A percentile compares a stretch with the other conserved stretches of the same genome.
Conservation (phyloP, 2,329 filamentous ascomycete genomes). For the Clonostachys byssicola region DNA sequence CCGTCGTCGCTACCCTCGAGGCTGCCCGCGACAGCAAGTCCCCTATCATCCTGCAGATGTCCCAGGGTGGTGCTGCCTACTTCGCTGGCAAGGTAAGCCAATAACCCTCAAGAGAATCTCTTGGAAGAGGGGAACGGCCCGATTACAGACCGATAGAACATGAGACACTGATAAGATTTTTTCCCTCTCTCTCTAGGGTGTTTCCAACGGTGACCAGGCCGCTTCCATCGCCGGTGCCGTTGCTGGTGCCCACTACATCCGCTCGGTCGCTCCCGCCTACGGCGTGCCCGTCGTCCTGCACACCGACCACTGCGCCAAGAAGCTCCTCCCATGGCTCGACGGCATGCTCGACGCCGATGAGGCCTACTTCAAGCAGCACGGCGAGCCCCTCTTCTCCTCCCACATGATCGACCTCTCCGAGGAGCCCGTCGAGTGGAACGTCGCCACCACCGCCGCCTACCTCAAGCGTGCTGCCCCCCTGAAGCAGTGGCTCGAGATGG, state of each 20-base stretch:
- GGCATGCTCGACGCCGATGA: constrained; percentile 95
- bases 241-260: constrained; percentile 91
- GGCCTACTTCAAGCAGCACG: constrained; percentile 88
- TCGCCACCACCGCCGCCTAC: constrained; percentile 88
- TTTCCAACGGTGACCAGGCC: constrained; percentile 75
- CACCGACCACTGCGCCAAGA: constrained; percentile 99
- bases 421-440: constrained; percentile 86
- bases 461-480: constrained; percentile 90
- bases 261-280: constrained; percentile 80
- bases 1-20: constrained; percentile 77
- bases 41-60: constrained; percentile 89
- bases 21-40: constrained; percentile 89
- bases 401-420: constrained; percentile 99
- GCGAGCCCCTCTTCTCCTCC: constrained; percentile 88
- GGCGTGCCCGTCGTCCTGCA: constrained; percentile 89
- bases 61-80: constrained; percentile 89
- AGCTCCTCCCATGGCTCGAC: constrained; percentile 96
- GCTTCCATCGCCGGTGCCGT: constrained; percentile 86
- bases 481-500: constrained; percentile 99
- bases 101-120: neutral
- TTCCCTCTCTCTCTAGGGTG: constrained; percentile 45
- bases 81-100: constrained; percentile 77
- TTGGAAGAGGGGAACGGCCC: too few relatives aligned
- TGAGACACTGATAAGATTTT: neutral
- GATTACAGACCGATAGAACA: neutral